These are phyloP conservation scores for Lactarius quietus DNA, from an alignment of 768 basidiomycete genomes.

Conservation along the genomic window DNA sequence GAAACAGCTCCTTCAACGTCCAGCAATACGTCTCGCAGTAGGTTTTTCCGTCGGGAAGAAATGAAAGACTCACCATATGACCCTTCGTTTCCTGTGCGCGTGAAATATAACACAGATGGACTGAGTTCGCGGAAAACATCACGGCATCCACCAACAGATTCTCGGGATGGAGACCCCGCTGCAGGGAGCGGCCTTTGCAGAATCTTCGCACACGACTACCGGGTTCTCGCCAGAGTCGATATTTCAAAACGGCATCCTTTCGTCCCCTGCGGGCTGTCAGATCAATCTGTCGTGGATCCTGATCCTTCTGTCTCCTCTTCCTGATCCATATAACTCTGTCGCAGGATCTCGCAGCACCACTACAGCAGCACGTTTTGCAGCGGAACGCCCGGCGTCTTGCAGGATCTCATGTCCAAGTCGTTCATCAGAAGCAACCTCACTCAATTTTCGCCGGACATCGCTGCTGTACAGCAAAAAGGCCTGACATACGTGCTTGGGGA, in stretches of 20 bases:
- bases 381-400: conserved; percentile 50
- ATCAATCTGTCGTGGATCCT: conserved; percentile 44
- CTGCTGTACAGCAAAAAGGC: conserved; percentile 42
- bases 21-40: conserved; percentile 50
- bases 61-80: not conserved
- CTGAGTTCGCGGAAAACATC: conserved; percentile 47
- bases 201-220: conserved; percentile 41
- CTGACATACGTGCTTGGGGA: conserved; percentile 54
- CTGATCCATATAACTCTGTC: not conserved
- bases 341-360: conserved; percentile 50
- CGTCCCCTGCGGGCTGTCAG: conserved; percentile 40
- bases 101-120: conserved; percentile 46
- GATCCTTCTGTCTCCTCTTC: not conserved
- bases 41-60: too few relatives aligned
- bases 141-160: conserved; percentile 39
- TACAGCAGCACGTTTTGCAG: conserved; percentile 61
- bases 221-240: conserved; percentile 56
- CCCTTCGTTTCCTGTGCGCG: not conserved
- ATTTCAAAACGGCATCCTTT: conserved; percentile 45
- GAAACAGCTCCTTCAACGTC: conserved; percentile 39
- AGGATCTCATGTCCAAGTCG: conserved; percentile 65
- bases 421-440: conserved; percentile 52
- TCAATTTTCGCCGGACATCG: conserved; percentile 49
- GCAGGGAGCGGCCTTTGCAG: conserved; percentile 49
- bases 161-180: conserved; percentile 40